Percentiles rank a stretch among this genome's conserved stretches.
Evolutionary conservation across 2,329 filamentous ascomycete species (phyloP).

Genomic region (Microcera coccophila): DNA sequence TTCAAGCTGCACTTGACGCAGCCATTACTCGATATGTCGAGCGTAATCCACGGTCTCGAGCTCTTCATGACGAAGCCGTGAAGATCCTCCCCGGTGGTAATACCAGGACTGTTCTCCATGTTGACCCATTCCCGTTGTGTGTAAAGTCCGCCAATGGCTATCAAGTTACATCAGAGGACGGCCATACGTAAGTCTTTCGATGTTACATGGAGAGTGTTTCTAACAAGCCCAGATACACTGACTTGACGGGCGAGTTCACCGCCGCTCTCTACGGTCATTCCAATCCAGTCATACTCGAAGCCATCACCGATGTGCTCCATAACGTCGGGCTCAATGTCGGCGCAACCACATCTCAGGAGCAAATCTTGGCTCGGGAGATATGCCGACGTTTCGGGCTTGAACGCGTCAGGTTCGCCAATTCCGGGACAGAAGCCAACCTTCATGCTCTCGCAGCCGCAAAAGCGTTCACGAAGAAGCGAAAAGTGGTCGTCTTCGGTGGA

Average conservation of each 20-base stretch:
- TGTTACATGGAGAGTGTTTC: not conserved
- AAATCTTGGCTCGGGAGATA: slow-evolving; percentile 48
- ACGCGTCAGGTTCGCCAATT: slow-evolving; percentile 59
- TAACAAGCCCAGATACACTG: slow-evolving; percentile 44
- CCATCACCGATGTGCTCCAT: slow-evolving; percentile 44
- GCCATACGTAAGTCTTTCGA: slow-evolving; percentile 26
- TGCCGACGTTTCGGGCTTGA: slow-evolving; percentile 53
- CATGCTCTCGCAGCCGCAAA: slow-evolving; percentile 55
- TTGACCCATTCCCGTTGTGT: slow-evolving; percentile 42
- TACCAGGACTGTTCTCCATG: slow-evolving; percentile 43
- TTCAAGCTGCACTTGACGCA: slow-evolving; percentile 29
- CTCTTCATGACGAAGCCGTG: slow-evolving; percentile 37
- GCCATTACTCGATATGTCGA: slow-evolving; percentile 33
- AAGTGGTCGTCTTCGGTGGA: slow-evolving; percentile 50
- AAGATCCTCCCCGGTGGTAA: slow-evolving; percentile 43
- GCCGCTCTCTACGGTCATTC: slow-evolving; percentile 66
- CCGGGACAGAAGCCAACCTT: slow-evolving; percentile 62
- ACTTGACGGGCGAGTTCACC: slow-evolving; percentile 61
- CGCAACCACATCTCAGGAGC: slow-evolving; percentile 49
- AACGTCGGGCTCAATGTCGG: slow-evolving; percentile 53
- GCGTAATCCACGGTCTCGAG: slow-evolving; percentile 37
- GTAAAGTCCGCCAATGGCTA: slow-evolving; percentile 36
- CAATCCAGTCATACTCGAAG: slow-evolving; percentile 48
- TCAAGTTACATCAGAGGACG: slow-evolving; percentile 40
- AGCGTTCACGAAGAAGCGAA: slow-evolving; percentile 40